Base-by-base conservation (phyloP, 495 filamentous ascomycete genomes). In the Rostrohypoxylon terebratum region DNA sequence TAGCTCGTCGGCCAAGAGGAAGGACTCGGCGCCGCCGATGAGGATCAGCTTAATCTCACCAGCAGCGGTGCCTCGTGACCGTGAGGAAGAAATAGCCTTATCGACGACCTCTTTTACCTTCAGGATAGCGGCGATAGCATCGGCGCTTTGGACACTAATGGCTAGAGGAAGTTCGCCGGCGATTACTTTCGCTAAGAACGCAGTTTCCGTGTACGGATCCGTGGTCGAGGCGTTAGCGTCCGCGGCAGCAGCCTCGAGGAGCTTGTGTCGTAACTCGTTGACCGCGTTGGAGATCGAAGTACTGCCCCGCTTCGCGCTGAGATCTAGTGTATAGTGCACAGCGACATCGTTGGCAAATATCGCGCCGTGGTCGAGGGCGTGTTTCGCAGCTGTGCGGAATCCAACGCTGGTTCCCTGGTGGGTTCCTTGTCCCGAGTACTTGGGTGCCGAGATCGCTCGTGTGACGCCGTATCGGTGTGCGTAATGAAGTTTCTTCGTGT, bases 1-100 rank as follows among this genome's bases (percentile, higher is more conserved):
- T 0, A 88, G 76, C 48, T 85, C 79, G 13, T 79, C 65, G 1
- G 85, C 85, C 0, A 88, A 70, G 1, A 87, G 72, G 69, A 78
- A 78, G 2, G 86, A 81, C 68, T 86, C 85, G 34, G 84, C 81
- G 28, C 82, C 86, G 54, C 86, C 86, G 36, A 83, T 69, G 40
- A 88, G 77, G 28, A 83, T 77, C 0, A 87, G 58, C 5, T 75
- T 79, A 16, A 83, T 78, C 10, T 71, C 53, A 5, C 73, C 66
- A 55, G 71, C 50, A 5, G 73, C 68, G 45, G 51, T 44, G 13
- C 59, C 61, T 48, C 66, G 50, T 0, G 69, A 59, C 9, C 66
- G 50, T 0, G 69, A 59, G 6, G 74, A 72, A 11, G 47, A 47
- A 36, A 77, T 75, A 20, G 69, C 76, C 0, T 50, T 60, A 10